phyloP scores from a whole-genome alignment of 2,329 filamentous ascomycete genomes.

The Penicillium frequentans region DNA sequence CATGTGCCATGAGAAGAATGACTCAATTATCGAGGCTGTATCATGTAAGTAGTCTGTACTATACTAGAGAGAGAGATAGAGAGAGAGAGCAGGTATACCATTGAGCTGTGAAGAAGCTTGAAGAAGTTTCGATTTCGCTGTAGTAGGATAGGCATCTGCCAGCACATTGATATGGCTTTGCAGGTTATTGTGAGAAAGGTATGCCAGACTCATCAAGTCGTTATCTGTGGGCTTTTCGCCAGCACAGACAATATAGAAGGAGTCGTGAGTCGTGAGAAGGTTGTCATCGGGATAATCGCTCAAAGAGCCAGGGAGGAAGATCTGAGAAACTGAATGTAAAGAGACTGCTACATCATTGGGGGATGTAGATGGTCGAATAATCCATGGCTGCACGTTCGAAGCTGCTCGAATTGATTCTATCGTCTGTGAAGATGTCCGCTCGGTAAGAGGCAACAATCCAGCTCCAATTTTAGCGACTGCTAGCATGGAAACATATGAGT shows the following conservation, averaged over 20 bases:
- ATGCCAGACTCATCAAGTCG: conserved; percentile 64
- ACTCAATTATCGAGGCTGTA: conserved; percentile 79
- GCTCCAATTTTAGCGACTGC: conserved; percentile 72
- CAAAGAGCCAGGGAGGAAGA: conserved; percentile 14
- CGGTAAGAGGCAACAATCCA: conserved; percentile 77
- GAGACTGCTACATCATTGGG: not conserved
- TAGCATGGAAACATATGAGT: conserved; percentile 72
- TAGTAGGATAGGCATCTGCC: conserved; percentile 63
- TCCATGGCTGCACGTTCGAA: conserved; percentile 52
- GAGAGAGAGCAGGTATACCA: conserved; percentile 32
- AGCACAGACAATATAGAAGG: conserved; percentile 66
- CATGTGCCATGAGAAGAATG: conserved; percentile 78
- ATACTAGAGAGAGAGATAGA: not conserved
- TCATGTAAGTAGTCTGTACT: conserved; percentile 12
- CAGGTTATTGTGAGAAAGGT: conserved; percentile 74
- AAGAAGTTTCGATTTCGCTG: conserved; percentile 60
- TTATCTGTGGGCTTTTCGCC: conserved; percentile 69
- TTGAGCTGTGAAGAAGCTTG: conserved; percentile 85
- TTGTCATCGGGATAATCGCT: conserved; percentile 14
- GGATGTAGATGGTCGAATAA: conserved; percentile 31
- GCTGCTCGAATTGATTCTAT: conserved; percentile 63
- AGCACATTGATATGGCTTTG: conserved; percentile 72
- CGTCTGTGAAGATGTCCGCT: conserved; percentile 65
- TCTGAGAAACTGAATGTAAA: conserved; percentile 11
- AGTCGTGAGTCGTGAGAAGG: conserved; percentile 7